Base-by-base conservation (phyloP, 2,329 filamentous ascomycete genomes). In the Cladosporium velox region DNA sequence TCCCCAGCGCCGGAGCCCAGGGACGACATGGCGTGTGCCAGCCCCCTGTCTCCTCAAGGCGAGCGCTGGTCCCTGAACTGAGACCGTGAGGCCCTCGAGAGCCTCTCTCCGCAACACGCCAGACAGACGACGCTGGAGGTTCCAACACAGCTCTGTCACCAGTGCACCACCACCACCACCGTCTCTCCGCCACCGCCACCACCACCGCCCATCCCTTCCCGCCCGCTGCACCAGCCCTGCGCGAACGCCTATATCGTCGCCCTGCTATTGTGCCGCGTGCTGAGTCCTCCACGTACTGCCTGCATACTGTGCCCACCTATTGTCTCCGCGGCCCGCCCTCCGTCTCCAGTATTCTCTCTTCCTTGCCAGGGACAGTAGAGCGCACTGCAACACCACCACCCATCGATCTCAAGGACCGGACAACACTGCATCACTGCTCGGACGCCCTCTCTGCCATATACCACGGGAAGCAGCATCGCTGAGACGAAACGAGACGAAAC, bases 271-370 rank as follows among this genome's bases (percentile, higher is more conserved):
- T 41, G 21, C 47, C 44, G 47, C 59, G 47, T 54, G 47, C 32
- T 54, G 24, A 7, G 47, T 32, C 28, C 47, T n/a, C 59, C 12
- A 54, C 59, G 14, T 26, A 38, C 44, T 47, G 44, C 54, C 44
- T 51, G 28, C 28, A 49, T 51, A 38, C 47, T 21, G 26, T 54
- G 30, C 49, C 59, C 59, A 30, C 47, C 28, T 62, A 32, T 49
- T 32, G n/a, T 38, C 57, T 59, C 57, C 38, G 41, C 59, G 59
- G 59, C 47, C 59, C 59, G 59, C n/a, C 30, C 47, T 57, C 51
- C 51, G 32, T 64, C 51, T 44, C 60, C 60, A 62, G 21, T 38
- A 30, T 57, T 55, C 49, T 57, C 60, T 64, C 35, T 44, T 47
- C 44, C 59, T 51, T 32, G 38, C 38, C 59, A 62, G 59, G 59